These are phyloP conservation scores for Diaporthe nobilis DNA, from an alignment of 2,329 filamentous ascomycete species.

Conservation along the genomic window DNA sequence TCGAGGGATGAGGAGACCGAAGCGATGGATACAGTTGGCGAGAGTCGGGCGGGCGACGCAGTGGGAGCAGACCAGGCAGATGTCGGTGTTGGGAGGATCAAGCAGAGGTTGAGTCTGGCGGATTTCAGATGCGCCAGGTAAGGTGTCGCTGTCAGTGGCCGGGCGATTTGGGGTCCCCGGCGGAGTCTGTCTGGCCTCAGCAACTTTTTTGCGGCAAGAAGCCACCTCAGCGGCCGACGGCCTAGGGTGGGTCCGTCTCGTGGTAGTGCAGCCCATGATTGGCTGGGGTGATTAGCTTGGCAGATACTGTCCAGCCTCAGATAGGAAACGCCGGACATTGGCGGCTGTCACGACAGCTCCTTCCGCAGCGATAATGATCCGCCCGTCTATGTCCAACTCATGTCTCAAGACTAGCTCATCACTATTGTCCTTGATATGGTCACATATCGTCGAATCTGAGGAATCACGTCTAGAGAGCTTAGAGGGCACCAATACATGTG, in stretches of 20 bases:
- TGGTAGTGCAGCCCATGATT: conserved; percentile 13
- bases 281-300: not conserved
- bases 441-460: too few relatives aligned
- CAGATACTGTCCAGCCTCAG: not conserved
- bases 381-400: not conserved
- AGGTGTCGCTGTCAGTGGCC: conserved; percentile 4
- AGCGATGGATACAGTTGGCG: not conserved
- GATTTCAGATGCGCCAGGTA: conserved; percentile 10
- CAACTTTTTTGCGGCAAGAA: conserved; percentile 34
- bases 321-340: not conserved
- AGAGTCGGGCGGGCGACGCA: not conserved
- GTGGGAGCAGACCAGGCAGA: not conserved
- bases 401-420: not conserved
- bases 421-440: not conserved
- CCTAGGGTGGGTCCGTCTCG: conserved; percentile 11
- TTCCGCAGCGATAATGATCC: not conserved
- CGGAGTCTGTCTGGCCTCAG: conserved; percentile 1
- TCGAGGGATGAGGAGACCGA: not conserved
- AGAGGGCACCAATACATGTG: too few relatives aligned
- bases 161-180: conserved; percentile 16
- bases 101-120: not conserved
- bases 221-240: conserved; percentile 39
- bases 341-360: not conserved
- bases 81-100: conserved; percentile 3
- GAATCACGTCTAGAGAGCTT: too few relatives aligned